phyloP scores from a whole-genome alignment of 306 rosid genomes.

The Canavalia gladiata region DNA sequence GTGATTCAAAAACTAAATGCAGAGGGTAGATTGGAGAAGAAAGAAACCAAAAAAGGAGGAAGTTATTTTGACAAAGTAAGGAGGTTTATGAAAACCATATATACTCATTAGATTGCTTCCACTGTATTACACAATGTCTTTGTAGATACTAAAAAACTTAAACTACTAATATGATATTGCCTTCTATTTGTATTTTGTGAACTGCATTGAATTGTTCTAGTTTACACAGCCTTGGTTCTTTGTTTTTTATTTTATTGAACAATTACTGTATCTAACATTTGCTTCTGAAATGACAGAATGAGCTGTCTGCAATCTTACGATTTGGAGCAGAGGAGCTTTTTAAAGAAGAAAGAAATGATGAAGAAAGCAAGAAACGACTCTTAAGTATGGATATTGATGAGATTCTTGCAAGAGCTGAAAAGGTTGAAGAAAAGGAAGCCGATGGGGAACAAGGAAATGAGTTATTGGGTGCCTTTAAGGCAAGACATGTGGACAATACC shows the following conservation, averaged over 20 bases:
- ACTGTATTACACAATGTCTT: background rate
- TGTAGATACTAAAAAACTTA: conserved; percentile 17
- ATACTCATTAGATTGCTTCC: conserved; percentile 30
- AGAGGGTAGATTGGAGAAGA: conserved; percentile 98
- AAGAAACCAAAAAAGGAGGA: conserved; percentile 94
- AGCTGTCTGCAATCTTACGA: conserved; percentile 93
- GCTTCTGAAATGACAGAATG: conserved; percentile 74
- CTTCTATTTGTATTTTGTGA: conserved; percentile 19
- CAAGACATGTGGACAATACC: conserved; percentile 50
- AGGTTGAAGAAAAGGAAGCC: conserved; percentile 92
- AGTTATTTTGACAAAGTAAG: conserved; percentile 92
- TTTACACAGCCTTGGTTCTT: background rate
- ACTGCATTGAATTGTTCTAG: conserved; percentile 29
- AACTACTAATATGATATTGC: conserved; percentile 19
- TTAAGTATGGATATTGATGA: conserved; percentile 96
- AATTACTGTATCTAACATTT: conserved; percentile 13
- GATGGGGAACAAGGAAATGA: conserved; percentile 80
- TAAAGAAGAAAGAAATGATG: conserved; percentile 94
- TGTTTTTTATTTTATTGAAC: conserved; percentile 7
- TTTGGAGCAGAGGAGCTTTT: conserved; percentile 99
- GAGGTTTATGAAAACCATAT: conserved; percentile 41
- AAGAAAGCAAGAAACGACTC: conserved; percentile 95
- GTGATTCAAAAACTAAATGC: conserved; percentile 99
- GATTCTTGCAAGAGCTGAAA: conserved; percentile 99
- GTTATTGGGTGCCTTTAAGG: conserved; percentile 97